Base-by-base conservation (phyloP, 2,329 filamentous ascomycete species). In the Aureobasidium zeae region DNA sequence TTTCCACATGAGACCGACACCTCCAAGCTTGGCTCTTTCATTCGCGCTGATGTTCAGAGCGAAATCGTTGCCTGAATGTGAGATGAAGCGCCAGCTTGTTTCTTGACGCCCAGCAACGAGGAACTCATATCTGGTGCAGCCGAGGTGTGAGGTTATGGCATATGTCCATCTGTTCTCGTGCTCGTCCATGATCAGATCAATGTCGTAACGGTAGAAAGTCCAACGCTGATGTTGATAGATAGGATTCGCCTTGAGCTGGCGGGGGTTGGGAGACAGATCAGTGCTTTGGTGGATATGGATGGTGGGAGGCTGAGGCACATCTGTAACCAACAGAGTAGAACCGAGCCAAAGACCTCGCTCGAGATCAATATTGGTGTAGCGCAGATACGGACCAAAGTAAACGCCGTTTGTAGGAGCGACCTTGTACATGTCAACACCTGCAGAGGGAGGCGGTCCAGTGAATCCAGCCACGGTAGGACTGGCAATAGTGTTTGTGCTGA, bases 51-150 rank as follows among this genome's bases (percentile, higher is more conserved):
- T 91, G 51, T 83, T 82, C 20, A 93, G 73, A 0, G 86, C 83
- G 61, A 96, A 98, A 60, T 98, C 91, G 57, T 96, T 96, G 3
- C 89, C 89, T 11, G 88, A 95, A 55, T 94, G 91, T 9, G 88
- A 86, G 54, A 96, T 83, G 60, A 96, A 96, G 17, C 89, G 81
- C 91, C 91, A 98, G 57, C 82, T 88, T 0, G 80, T 86, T 66
- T 98, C 91, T 52, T 86, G 71, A 47, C 86, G 81, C 5, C 89
- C 89, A 15, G 91, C 91, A 13, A 98, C 85, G 15, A 95, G 73
- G 62, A 98, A 98, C 57, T 98, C 91, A 62, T 96, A 98, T 19
- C 91, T 77, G n/a, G 91, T 96, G 65, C 91, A 98, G 24, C 91
- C 91, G 15, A 96, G 71, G 57, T 96, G 88, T 1, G 91, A 96